These are phyloP conservation scores for Rehmannia glutinosa DNA, from an alignment of 257 asterid species.

Conservation along the genomic window DNA sequence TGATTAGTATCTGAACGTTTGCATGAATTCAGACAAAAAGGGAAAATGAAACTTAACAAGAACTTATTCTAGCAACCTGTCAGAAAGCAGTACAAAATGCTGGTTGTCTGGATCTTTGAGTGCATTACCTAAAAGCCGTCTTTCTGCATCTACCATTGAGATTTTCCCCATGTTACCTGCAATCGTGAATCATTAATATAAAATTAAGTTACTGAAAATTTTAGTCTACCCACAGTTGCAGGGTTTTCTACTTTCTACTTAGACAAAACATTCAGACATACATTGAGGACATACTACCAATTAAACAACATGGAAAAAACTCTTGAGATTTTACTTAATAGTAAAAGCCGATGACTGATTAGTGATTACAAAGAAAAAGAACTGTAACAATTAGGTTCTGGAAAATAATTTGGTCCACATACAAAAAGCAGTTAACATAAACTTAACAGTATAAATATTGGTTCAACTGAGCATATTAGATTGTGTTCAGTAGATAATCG, in stretches of 20 bases:
- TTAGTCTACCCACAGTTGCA: not conserved
- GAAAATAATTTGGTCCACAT: not conserved
- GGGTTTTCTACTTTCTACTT: not conserved
- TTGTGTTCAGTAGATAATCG: not conserved
- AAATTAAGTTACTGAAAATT: slow-evolving; percentile 3
- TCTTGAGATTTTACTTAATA: not conserved
- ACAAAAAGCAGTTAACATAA: not conserved
- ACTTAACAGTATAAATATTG: not conserved
- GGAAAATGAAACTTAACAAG: slow-evolving; percentile 46
- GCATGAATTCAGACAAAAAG: slow-evolving; percentile 1
- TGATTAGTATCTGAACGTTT: slow-evolving; percentile 22
- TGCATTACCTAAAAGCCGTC: slow-evolving; percentile 82
- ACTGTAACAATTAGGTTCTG: not conserved
- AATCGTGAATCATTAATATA: slow-evolving; percentile 3
- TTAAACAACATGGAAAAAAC: not conserved
- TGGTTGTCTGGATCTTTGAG: slow-evolving; percentile 81
- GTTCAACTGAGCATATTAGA: not conserved
- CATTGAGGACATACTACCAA: not conserved
- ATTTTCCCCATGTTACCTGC: slow-evolving; percentile 88
- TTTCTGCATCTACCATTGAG: slow-evolving; percentile 99
- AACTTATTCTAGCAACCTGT: slow-evolving; percentile 56
- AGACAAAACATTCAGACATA: not conserved
- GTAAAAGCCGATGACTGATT: not conserved
- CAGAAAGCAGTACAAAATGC: slow-evolving; percentile 94
- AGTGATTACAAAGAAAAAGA: not conserved